Conservation (phyloP, 2,329 filamentous ascomycete species). For the Colletotrichum orbiculare region DNA sequence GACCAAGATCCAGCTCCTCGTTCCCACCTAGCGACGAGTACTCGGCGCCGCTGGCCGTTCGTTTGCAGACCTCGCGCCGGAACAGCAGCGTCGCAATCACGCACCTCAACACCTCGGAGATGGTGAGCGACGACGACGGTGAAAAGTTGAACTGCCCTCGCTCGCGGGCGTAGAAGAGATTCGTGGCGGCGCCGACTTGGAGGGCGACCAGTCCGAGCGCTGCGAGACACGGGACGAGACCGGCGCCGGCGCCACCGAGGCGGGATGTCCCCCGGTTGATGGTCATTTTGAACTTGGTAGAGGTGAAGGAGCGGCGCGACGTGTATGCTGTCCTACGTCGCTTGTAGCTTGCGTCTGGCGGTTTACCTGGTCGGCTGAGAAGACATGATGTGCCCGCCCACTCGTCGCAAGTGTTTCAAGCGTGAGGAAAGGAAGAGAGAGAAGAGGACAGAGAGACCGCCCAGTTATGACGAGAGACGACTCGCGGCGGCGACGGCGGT, state of each 20-base stretch:
- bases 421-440: background rate
- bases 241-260: conserved; percentile 25
- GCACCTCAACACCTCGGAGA: conserved; percentile 45
- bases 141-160: conserved; percentile 43
- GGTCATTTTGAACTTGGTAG: conserved; percentile 4
- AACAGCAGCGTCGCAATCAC: conserved; percentile 43
- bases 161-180: conserved; percentile 44
- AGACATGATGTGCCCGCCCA: conserved; percentile 7
- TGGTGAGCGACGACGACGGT: conserved; percentile 43
- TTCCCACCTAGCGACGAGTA: conserved; percentile 23
- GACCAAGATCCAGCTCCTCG: conserved; percentile 30
- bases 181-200: conserved; percentile 46
- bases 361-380: background rate
- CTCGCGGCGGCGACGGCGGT: conserved; percentile 11
- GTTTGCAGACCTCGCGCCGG: conserved; percentile 38
- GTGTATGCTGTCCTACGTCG: background rate
- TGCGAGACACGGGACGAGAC: conserved; percentile 39
- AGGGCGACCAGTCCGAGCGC: conserved; percentile 47
- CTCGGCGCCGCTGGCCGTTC: conserved; percentile 19
- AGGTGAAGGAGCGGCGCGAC: background rate
- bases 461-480: conserved; percentile 1
- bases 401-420: background rate
- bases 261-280: conserved; percentile 9
- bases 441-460: conserved; percentile 5
- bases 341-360: background rate